Base-by-base conservation (phyloP, 306 rosid genomes). In the Sophora flavescens region DNA sequence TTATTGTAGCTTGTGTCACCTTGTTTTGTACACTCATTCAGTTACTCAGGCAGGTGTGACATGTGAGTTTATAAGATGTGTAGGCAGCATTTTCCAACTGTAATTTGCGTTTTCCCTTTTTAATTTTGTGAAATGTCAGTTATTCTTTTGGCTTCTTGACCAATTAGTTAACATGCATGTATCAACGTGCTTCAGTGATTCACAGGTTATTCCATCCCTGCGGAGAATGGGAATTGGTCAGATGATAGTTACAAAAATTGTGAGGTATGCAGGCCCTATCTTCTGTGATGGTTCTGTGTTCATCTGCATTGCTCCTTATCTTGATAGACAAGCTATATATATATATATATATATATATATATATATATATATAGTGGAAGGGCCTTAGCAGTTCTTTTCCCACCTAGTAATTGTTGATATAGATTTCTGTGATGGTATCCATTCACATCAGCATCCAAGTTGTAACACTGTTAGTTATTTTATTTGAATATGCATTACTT, bases 181-280 rank as follows among this genome's bases (percentile, higher is more conserved):
- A 60, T 83, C 51, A 78, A 61, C 63, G 28, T 70, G 85, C 67
- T 82, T 88, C 81, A 70, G 83, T 85, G 70, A 39, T 63, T 87
- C 50, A 78, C 91, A 93, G 96, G 96, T 93, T 78, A 71, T 77
- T 72, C 96, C 98, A 74, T 82, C 91, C 38, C 63, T 93, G 74
- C 84, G 88, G 74, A 81, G 94, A 83, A 58, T 91, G 93, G 98
- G 96, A 72, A 90, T 91, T 22, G 98, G 98, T 48, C 77, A 66
- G 81, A 59, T 85, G 84, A 93, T 93, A 58, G 90, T 91, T 70
- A 85, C 82, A 42, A 91, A 84, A 77, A 85, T 93, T 41, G 59
- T 84, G 47, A 91, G 96, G 98, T 93, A 56, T 64, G 79, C 51
- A 33, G 13, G 6, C 53, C 52, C 33, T 38, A 26, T 64, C 59